Evolutionary conservation across 352 stramenopile species (phyloP), one percentile per base, ranked within the genome.

Genomic region (Halophytophthora polymorphica): DNA sequence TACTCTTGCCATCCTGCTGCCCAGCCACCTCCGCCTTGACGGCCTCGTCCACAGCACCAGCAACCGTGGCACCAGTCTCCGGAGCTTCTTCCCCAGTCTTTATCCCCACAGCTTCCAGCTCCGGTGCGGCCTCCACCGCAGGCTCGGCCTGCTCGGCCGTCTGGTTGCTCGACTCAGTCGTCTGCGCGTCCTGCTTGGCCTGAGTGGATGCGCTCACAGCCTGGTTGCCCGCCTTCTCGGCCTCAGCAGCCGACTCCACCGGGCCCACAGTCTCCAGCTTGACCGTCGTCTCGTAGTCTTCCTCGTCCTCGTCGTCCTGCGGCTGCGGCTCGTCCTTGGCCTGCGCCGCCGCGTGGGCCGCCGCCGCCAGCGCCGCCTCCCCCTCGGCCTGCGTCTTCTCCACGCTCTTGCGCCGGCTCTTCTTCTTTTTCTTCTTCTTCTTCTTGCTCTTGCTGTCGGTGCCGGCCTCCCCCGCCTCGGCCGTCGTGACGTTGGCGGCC

Each of bases 351-450:
- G 8, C 4, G 25, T 31, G 25, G 8, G 25, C 42, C 8, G 25
- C 48, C 18, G 43, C 50, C 2, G 13, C 14, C 47, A 44, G 28
- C n/a, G 58, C 17, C 12, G 55, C 50, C 7, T 58, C 44, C n/a
- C 51, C 28, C 34, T 71, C 58, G 0, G 42, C 52, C 44, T 47
- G 50, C 15, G 49, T 49, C 37, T 45, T 52, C 52, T 69, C 64
- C 7, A 73, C 13, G 34, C 54, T 73, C 23, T 64, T 66, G 28
- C 51, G 59, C 23, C 59, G 17, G 25, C 38, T 66, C 18, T 69
- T 69, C 47, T 68, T 68, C 42, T 72, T 69, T 22, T 58, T 64
- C 25, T 69, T 69, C 39, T 61, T 61, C 49, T 71, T 60, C 38
- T 60, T 66, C 34, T 58, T 67, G 22, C 53, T 71, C 34, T 23